Conservation (phyloP, 2,329 filamentous ascomycete species). For the Aurifilum marmelostoma region DNA sequence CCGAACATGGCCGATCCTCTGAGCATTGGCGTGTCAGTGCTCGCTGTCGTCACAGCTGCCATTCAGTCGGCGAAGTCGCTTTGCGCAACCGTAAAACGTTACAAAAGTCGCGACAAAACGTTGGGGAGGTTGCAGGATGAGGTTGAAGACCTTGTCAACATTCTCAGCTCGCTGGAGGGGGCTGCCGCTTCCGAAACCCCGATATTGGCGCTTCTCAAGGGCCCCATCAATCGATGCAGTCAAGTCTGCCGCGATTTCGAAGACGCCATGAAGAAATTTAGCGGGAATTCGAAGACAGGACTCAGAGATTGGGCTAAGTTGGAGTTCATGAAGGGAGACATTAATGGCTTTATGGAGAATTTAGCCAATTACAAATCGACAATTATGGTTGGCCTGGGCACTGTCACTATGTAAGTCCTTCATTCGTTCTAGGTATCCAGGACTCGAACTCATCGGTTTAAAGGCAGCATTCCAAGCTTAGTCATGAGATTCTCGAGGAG, state of each 20-base stretch:
- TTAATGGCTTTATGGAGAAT: neutral
- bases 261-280: neutral
- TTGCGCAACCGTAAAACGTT: neutral
- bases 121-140: neutral
- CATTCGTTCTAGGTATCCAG: neutral
- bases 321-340: neutral
- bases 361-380: neutral
- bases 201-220: neutral
- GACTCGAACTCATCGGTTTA: neutral
- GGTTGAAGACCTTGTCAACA: neutral
- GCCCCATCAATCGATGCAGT: neutral
- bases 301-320: neutral
- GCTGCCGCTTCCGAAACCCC: neutral
- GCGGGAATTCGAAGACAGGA: neutral
- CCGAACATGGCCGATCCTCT: constrained; percentile 2
- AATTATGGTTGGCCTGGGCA: neutral
- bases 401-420: neutral
- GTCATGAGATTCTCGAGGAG: neutral
- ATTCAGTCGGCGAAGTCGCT: neutral
- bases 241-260: neutral
- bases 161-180: neutral
- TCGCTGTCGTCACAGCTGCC: neutral
- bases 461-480: neutral
- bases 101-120: constrained; percentile 3
- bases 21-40: neutral